phyloP scores from a whole-genome alignment of 1,284 basidiomycete genomes.

The Entoloma clypeatum region DNA sequence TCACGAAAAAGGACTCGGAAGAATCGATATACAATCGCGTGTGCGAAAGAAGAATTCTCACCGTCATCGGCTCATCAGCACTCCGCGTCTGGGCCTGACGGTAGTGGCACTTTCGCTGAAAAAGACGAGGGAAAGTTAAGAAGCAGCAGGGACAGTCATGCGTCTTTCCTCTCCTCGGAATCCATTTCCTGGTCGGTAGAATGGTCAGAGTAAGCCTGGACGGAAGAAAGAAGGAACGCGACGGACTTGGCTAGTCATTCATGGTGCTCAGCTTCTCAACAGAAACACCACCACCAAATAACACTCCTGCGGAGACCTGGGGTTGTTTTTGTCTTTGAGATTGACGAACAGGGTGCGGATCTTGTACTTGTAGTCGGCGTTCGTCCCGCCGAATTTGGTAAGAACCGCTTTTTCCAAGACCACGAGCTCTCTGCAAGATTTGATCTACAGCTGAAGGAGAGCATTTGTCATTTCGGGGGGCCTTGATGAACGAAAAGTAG shows the following conservation, averaged over 20 bases:
- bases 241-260: slow-evolving; percentile 78
- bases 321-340: slow-evolving; percentile 94
- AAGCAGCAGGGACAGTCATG: slow-evolving; percentile 22
- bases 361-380: slow-evolving; percentile 68
- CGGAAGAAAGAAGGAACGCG: not conserved
- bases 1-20: slow-evolving; percentile 28
- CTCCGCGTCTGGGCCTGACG: slow-evolving; percentile 93
- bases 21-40: not conserved
- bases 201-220: not conserved
- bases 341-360: slow-evolving; percentile 90
- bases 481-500: slow-evolving; percentile 5
- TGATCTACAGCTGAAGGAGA: slow-evolving; percentile 54
- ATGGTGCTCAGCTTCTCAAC: slow-evolving; percentile 70
- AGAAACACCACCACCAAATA: slow-evolving; percentile 74
- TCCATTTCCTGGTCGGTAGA: slow-evolving; percentile 83
- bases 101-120: slow-evolving; percentile 84
- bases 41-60: slow-evolving; percentile 39
- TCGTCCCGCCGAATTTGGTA: slow-evolving; percentile 42
- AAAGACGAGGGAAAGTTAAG: slow-evolving; percentile 17
- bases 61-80: slow-evolving; percentile 97
- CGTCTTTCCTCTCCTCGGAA: slow-evolving; percentile 84
- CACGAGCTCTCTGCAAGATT: slow-evolving; percentile 55
- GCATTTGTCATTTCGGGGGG: slow-evolving; percentile 1
- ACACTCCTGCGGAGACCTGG: slow-evolving; percentile 83
- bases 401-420: slow-evolving; percentile 59